A percentile compares a stretch with the other conserved stretches of the same genome.
These are phyloP conservation scores for Nemania sp. DNA, from an alignment of 2,329 filamentous ascomycete genomes.

Conservation along the genomic window DNA sequence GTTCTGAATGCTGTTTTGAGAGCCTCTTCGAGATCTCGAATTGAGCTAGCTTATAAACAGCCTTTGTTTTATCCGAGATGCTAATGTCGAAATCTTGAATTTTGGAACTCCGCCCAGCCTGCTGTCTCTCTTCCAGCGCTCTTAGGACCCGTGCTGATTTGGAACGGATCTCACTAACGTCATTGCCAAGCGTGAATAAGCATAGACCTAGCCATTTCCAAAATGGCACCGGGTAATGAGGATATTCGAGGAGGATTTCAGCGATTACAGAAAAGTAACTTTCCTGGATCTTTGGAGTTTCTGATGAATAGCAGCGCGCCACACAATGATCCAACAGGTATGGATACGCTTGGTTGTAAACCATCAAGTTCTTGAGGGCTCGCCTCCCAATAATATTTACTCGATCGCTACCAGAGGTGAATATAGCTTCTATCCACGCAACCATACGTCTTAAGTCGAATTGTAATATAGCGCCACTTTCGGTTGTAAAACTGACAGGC, in stretches of 20 bases:
- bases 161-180: slow-evolving; percentile 87
- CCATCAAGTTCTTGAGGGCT: slow-evolving; percentile 88
- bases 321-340: slow-evolving; percentile 92
- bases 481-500: slow-evolving; percentile 87
- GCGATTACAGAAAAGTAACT: slow-evolving; percentile 96
- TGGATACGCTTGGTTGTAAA: slow-evolving; percentile 88
- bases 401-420: slow-evolving; percentile 89
- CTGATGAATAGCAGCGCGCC: slow-evolving; percentile 87
- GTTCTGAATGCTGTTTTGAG: slow-evolving; percentile 86
- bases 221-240: slow-evolving; percentile 85
- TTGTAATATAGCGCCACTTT: slow-evolving; percentile 86
- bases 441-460: slow-evolving; percentile 95
- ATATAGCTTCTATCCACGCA: slow-evolving; percentile 94
- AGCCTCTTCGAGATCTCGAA: slow-evolving; percentile 95
- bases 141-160: slow-evolving; percentile 87
- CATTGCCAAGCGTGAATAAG: slow-evolving; percentile 91
- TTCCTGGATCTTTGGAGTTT: slow-evolving; percentile 84
- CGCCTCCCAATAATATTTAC: slow-evolving; percentile 90
- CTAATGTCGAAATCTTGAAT: slow-evolving; percentile 98
- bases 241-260: slow-evolving; percentile 84
- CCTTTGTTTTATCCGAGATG: slow-evolving; percentile 97
- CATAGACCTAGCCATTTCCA: slow-evolving; percentile 92
- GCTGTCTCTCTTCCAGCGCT: slow-evolving; percentile 83
- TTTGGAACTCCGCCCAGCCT: slow-evolving; percentile 80
- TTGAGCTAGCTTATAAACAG: slow-evolving; percentile 96